These are phyloP conservation scores for Erythrophleum fordii DNA, from an alignment of 306 rosid genomes.

Conservation along the genomic window DNA sequence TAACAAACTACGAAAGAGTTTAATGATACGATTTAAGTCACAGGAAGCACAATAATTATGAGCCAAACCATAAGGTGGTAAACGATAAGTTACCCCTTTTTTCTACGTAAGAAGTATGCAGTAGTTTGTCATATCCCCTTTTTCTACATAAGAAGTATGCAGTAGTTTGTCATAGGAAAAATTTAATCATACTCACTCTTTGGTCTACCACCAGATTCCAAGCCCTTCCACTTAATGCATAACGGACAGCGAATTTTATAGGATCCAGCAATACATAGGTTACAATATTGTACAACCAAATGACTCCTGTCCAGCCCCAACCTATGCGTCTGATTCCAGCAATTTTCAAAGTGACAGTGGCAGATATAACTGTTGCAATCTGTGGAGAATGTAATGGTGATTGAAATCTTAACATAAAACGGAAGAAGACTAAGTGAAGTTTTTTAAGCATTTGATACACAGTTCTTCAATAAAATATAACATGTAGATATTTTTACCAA, in stretches of 20 bases:
- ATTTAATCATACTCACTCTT: conserved; percentile 54
- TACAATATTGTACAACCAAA: conserved; percentile 61
- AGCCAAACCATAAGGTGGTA: neutral
- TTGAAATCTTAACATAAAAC: neutral
- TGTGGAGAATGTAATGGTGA: conserved; percentile 22
- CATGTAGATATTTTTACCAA: neutral
- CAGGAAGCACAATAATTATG: neutral
- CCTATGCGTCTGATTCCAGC: conserved; percentile 61
- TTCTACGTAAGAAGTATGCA: neutral
- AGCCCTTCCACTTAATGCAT: conserved; percentile 70
- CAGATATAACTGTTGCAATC: conserved; percentile 77
- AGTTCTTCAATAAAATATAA: neutral
- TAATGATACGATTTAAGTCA: too few relatives aligned
- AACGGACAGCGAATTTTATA: conserved; percentile 71
- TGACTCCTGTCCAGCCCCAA: conserved; percentile 74
- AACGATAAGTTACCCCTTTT: neutral
- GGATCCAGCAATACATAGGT: conserved; percentile 73
- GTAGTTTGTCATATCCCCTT: neutral
- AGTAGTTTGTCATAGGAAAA: neutral
- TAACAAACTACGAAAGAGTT: too few relatives aligned
- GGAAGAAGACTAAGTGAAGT: neutral
- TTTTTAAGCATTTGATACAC: neutral
- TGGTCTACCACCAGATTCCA: conserved; percentile 71
- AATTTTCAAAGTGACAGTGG: conserved; percentile 44
- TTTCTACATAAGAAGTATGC: too few relatives aligned